Percentiles rank a stretch among this genome's conserved stretches.
phyloP scores from a whole-genome alignment of 2,329 filamentous ascomycete genomes.

The Tolypocladium ophioglossoides region DNA sequence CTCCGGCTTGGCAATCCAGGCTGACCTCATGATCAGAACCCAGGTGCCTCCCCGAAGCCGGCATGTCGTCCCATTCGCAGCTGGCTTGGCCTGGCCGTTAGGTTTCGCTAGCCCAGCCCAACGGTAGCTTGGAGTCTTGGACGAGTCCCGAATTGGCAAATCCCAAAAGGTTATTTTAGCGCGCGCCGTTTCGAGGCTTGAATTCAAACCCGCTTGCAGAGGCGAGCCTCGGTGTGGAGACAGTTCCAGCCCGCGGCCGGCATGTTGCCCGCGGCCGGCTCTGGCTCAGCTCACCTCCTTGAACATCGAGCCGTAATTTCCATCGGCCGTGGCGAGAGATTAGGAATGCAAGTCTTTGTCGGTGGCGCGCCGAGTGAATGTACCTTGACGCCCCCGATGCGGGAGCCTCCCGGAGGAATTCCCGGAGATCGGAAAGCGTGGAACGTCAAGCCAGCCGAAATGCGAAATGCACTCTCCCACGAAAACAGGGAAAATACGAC shows the following conservation, averaged over 20 bases:
- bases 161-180: neutral
- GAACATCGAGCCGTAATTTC: too few species aligned
- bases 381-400: neutral
- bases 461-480: too few species aligned
- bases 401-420: neutral
- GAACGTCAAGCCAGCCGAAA: too few species aligned
- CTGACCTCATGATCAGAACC: neutral
- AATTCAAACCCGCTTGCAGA: neutral
- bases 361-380: neutral
- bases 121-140: neutral
- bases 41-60: neutral
- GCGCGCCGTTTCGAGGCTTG: neutral
- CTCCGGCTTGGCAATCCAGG: too few species aligned
- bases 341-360: neutral
- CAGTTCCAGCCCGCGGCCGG: too few species aligned
- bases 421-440: too few species aligned
- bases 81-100: too few species aligned
- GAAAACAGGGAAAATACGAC: neutral
- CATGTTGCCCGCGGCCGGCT: too few species aligned
- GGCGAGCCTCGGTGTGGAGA: neutral
- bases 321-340: too few species aligned
- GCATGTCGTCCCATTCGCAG: neutral
- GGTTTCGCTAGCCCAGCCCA: neutral
- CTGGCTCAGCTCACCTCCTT: too few species aligned
- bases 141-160: neutral